Conservation (phyloP, 169 alveolate genomes). For the Eimeria maxima region DNA sequence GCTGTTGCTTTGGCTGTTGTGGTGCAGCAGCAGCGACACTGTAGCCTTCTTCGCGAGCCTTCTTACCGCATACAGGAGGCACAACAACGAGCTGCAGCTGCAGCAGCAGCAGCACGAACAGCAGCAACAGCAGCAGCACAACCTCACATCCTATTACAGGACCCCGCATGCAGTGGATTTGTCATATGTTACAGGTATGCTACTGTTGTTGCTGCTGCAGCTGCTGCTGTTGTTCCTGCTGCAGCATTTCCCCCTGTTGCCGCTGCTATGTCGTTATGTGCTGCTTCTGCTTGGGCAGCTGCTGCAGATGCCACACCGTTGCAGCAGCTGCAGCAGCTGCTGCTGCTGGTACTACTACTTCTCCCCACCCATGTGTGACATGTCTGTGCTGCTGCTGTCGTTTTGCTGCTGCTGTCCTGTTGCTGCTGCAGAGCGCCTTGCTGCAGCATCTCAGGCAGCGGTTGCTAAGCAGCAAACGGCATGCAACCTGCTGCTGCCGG, state of each 20-base stretch:
- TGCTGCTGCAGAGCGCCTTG: constrained; percentile 9
- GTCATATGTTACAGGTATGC: constrained; percentile 24
- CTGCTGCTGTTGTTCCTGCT: background rate
- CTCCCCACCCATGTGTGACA: background rate
- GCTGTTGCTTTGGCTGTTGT: constrained; percentile 19
- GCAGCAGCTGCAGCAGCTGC: background rate
- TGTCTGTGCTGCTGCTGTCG: background rate
- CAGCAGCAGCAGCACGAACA: constrained; percentile 21
- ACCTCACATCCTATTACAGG: background rate
- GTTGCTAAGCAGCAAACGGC: constrained; percentile 34
- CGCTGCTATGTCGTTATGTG: background rate
- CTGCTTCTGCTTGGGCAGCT: background rate
- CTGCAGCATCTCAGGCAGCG: constrained; percentile 54
- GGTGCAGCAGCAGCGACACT: background rate
- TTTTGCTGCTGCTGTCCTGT: constrained; percentile 14
- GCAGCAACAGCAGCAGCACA: constrained; percentile 47
- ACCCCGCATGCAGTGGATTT: constrained; percentile 13
- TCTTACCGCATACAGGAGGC: constrained; percentile 55
- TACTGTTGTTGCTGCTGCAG: constrained; percentile 8
- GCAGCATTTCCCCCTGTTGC: constrained; percentile 15
- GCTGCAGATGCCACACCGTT: background rate
- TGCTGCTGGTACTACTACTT: background rate
- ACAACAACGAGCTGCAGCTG: constrained; percentile 1
- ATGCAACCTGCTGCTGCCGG: background rate
- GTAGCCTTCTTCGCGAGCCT: constrained; percentile 60